Conservation (phyloP, 805 yeast genomes). For the Zygotorulaspora sp. region DNA sequence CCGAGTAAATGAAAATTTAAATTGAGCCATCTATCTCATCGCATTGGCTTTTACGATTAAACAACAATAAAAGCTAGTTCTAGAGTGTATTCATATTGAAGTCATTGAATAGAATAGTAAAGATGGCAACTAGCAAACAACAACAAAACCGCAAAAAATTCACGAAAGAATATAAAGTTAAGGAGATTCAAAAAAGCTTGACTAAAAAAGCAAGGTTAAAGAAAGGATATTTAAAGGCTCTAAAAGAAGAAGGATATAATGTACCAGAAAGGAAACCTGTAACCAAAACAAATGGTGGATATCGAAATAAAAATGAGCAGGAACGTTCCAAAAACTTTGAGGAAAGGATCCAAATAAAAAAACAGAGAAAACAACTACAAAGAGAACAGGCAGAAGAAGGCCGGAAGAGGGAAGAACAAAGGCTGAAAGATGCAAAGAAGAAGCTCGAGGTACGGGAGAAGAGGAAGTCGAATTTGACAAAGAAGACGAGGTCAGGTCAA, state of each 20-base stretch:
- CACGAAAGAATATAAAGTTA: conserved; percentile 38
- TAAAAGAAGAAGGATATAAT: conserved; percentile 64
- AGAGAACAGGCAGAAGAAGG: conserved; percentile 34
- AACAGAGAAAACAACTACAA: conserved; percentile 35
- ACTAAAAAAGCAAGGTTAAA: conserved; percentile 76
- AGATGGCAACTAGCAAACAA: conserved; percentile 28
- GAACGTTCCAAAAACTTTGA: conserved; percentile 31
- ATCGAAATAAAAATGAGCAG: conserved; percentile 21
- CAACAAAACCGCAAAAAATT: conserved; percentile 34
- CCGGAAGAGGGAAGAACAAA: conserved; percentile 40
- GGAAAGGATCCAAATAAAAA: conserved; percentile 36
- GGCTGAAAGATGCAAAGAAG: conserved; percentile 35
- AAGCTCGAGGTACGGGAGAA: conserved; percentile 42
- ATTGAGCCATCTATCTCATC: not conserved
- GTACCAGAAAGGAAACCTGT: conserved; percentile 41
- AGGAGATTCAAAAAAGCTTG: conserved; percentile 74
- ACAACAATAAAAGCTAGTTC: too few species aligned
- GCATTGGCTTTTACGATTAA: too few species aligned
- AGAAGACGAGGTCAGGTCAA: conserved; percentile 71
- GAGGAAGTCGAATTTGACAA: conserved; percentile 43
- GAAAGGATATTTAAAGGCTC: conserved; percentile 72
- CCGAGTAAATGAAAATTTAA: too few species aligned
- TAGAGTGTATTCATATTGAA: too few species aligned
- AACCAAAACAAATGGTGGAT: conserved; percentile 12
- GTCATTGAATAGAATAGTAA: not conserved